Evolutionary conservation across 306 rosid genomes (phyloP).

Genomic region (Dalbergia cochinchinensis): DNA sequence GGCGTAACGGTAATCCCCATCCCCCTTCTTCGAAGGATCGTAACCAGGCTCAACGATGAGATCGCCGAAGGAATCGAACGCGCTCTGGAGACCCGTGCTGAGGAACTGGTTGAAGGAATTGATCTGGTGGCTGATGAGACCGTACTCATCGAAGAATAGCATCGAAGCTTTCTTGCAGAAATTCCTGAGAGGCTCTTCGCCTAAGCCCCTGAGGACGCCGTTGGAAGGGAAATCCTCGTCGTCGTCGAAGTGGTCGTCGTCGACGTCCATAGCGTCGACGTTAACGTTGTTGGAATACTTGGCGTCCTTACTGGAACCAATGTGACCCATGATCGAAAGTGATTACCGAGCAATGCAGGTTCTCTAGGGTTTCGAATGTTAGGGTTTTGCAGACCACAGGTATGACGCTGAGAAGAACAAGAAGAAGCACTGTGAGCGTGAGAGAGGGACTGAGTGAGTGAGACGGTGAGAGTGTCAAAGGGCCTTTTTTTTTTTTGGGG

Average conservation of each 20-base stretch:
- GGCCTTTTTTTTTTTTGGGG: too few species aligned
- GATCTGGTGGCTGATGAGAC: slow-evolving; percentile 89
- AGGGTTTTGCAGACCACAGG: background rate
- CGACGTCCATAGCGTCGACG: slow-evolving; percentile 30
- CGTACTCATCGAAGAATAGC: slow-evolving; percentile 68
- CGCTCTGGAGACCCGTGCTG: slow-evolving; percentile 59
- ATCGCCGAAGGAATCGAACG: slow-evolving; percentile 77
- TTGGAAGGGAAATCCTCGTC: background rate
- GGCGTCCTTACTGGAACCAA: slow-evolving; percentile 61
- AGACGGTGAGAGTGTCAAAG: background rate
- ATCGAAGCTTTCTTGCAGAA: slow-evolving; percentile 67
- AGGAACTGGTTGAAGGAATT: slow-evolving; percentile 79
- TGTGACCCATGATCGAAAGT: slow-evolving; percentile 53
- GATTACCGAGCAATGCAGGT: background rate
- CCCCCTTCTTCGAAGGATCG: slow-evolving; percentile 91
- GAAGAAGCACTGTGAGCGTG: background rate
- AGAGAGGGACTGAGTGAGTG: background rate
- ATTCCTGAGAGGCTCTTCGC: slow-evolving; percentile 42
- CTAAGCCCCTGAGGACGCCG: slow-evolving; percentile 52
- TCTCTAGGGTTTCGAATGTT: background rate
- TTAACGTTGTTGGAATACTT: slow-evolving; percentile 36
- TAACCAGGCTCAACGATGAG: slow-evolving; percentile 73
- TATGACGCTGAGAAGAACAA: background rate
- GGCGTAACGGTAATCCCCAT: slow-evolving; percentile 73
- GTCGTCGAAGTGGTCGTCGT: slow-evolving; percentile 41